Conservation (phyloP, 805 yeast species). For the Kluyveromyces lactis region DNA sequence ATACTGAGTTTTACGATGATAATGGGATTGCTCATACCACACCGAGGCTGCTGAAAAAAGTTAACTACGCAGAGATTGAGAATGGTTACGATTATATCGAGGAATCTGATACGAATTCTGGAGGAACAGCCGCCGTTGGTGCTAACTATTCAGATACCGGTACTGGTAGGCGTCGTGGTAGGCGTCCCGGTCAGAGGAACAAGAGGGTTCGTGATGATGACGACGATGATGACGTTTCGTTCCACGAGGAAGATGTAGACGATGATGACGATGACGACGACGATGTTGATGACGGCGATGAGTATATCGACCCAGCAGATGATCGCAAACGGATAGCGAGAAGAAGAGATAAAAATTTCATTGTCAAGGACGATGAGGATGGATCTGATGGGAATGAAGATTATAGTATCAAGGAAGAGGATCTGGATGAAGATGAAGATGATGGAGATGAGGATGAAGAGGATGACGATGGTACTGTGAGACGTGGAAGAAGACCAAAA, state of each 20-base stretch:
- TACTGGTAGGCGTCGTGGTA: conserved; percentile 10
- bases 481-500: conserved; percentile 10
- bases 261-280: conserved; percentile 30
- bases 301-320: conserved; percentile 10
- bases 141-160: conserved; percentile 12
- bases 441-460: conserved; percentile 23
- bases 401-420: neutral
- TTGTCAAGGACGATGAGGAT: conserved; percentile 17
- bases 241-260: conserved; percentile 27
- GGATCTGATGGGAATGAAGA: neutral
- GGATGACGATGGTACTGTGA: conserved; percentile 17
- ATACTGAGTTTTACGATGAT: conserved; percentile 19
- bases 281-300: conserved; percentile 17
- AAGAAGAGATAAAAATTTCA: conserved; percentile 17
- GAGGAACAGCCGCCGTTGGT: conserved; percentile 6
- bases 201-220: conserved; percentile 3
- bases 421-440: conserved; percentile 7
- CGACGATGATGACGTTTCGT: conserved; percentile 28
- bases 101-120: conserved; percentile 15
- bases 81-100: conserved; percentile 25
- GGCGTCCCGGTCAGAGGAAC: conserved; percentile 1
- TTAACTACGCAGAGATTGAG: conserved; percentile 32
- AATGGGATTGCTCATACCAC: conserved; percentile 25
- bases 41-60: conserved; percentile 26
- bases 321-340: conserved; percentile 7